phyloP scores from a whole-genome alignment of 78 protist species.

The Dictyostelium firmibasis region DNA sequence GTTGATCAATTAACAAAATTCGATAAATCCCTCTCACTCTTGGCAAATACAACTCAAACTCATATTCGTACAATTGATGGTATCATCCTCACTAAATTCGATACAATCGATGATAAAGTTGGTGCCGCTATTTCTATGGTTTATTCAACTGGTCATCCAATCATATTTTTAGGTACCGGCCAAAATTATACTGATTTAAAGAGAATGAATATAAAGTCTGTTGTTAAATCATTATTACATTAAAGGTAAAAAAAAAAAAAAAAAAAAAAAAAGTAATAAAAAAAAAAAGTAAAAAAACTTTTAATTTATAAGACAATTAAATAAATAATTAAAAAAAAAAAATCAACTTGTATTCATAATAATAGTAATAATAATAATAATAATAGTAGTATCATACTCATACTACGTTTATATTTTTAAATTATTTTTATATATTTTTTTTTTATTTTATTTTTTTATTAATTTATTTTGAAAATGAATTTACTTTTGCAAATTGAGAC shows the following conservation, averaged over 20 bases:
- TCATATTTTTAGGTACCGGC: conserved; percentile 99
- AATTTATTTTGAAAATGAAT: not conserved
- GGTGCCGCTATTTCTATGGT: conserved; percentile 99
- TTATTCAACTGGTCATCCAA: conserved; percentile 96
- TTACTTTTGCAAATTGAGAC: not conserved
- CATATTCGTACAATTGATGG: conserved; percentile 96
- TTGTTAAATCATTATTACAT: conserved; percentile 88
- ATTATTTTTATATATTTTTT: not conserved
- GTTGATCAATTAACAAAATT: conserved; percentile 98
- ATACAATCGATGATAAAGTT: conserved; percentile 99
- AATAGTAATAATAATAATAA: no score
- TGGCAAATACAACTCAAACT: conserved; percentile 36
- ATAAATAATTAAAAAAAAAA: not conserved
- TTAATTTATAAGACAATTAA: not conserved
- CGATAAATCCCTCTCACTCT: conserved; percentile 87
- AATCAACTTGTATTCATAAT: no score
- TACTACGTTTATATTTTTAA: not conserved
- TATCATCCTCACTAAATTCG: conserved; percentile 99
- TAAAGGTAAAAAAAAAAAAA: conserved; percentile 27
- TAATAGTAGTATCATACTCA: no score
- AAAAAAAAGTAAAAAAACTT: no score
- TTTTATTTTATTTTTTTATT: not conserved
- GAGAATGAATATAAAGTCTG: conserved; percentile 85
- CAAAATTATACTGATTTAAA: conserved; percentile 95
- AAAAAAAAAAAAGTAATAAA: not conserved